Conservation (phyloP, 768 basidiomycete genomes). For the Amanita pseudoporphyria region DNA sequence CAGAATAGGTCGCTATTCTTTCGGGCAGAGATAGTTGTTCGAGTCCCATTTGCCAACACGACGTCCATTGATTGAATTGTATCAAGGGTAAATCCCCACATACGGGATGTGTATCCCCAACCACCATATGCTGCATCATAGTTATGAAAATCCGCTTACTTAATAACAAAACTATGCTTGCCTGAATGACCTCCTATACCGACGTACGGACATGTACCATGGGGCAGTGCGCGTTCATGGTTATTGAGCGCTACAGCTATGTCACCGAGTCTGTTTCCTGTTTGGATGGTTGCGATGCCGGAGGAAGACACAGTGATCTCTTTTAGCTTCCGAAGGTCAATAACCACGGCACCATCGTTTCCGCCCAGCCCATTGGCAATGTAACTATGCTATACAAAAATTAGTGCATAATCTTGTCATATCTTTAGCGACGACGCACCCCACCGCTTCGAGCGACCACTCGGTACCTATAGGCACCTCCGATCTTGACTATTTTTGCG, state of each 20-base stretch:
- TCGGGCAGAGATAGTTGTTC: conserved; percentile 20
- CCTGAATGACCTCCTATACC: conserved; percentile 47
- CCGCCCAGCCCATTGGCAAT: conserved; percentile 40
- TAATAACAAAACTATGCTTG: neutral
- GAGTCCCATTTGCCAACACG: conserved; percentile 32
- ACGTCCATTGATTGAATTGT: conserved; percentile 28
- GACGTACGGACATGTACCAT: conserved; percentile 43
- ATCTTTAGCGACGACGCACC: conserved; percentile 17
- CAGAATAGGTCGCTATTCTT: conserved; percentile 35
- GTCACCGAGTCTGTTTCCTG: conserved; percentile 38
- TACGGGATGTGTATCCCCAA: conserved; percentile 24
- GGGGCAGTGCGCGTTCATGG: conserved; percentile 35
- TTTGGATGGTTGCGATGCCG: conserved; percentile 29
- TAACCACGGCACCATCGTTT: conserved; percentile 30
- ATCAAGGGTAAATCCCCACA: conserved; percentile 29
- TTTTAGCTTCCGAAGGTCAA: conserved; percentile 35
- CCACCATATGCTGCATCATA: conserved; percentile 20
- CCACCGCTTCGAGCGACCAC: conserved; percentile 34
- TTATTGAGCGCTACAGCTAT: conserved; percentile 30
- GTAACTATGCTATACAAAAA: conserved; percentile 33
- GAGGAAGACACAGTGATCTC: conserved; percentile 23
- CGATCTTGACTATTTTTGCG: conserved; percentile 19
- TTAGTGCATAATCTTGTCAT: neutral
- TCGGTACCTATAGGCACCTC: conserved; percentile 15
- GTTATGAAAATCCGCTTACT: neutral